Evolutionary conservation across 2,329 filamentous ascomycete species (phyloP).

Genomic region (Bipolaris gigantea): DNA sequence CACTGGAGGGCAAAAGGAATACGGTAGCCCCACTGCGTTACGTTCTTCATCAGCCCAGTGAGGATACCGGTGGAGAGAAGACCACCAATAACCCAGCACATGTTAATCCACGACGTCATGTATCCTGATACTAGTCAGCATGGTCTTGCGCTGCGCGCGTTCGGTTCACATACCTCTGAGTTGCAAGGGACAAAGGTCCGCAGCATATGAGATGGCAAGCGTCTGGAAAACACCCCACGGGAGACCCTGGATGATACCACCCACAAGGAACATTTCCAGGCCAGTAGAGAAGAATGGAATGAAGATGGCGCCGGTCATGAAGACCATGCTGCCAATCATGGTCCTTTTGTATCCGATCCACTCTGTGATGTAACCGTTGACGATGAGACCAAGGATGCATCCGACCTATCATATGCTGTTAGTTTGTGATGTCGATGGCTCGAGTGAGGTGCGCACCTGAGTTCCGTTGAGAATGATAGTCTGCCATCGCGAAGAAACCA

Average conservation of each 20-base stretch:
- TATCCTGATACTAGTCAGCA: slow-evolving; percentile 21
- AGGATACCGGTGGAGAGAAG: slow-evolving; percentile 70
- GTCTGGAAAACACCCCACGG: slow-evolving; percentile 49
- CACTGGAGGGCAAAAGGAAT: slow-evolving; percentile 69
- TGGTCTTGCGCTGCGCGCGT: too few species aligned
- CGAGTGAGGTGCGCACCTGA: slow-evolving; percentile 29
- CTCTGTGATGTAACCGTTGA: slow-evolving; percentile 49
- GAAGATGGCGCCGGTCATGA: slow-evolving; percentile 29
- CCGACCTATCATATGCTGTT: slow-evolving; percentile 37
- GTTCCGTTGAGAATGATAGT: slow-evolving; percentile 49
- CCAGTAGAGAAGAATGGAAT: slow-evolving; percentile 32
- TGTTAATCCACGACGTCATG: slow-evolving; percentile 65
- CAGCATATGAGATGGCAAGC: slow-evolving; percentile 28
- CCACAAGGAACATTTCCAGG: slow-evolving; percentile 61
- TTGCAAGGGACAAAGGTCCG: slow-evolving; percentile 66
- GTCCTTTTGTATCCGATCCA: slow-evolving; percentile 44
- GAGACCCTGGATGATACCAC: slow-evolving; percentile 54
- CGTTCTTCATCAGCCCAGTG: slow-evolving; percentile 62
- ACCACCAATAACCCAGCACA: slow-evolving; percentile 70
- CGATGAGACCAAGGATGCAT: slow-evolving; percentile 47
- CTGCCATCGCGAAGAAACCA: slow-evolving; percentile 49
- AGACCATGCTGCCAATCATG: slow-evolving; percentile 29
- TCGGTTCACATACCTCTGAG: slow-evolving; percentile 52
- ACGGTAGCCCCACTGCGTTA: slow-evolving; percentile 67
- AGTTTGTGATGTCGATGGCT: neutral